Evolutionary conservation across 306 rosid species (phyloP).

Genomic region (Vachellia pachyceras): DNA sequence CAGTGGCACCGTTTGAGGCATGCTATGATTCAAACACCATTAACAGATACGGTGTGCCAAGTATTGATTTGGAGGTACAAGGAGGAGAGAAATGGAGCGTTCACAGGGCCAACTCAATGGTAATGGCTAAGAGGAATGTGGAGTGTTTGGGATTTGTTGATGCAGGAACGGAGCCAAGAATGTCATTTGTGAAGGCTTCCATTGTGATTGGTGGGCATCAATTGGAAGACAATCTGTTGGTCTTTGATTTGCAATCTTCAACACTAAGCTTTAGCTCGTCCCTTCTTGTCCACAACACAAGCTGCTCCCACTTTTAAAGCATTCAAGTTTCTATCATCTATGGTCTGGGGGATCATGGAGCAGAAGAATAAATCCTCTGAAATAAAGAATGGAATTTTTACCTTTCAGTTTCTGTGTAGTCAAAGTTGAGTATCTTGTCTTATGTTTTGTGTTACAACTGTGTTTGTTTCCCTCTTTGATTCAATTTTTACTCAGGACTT

Average conservation of each 20-base stretch:
- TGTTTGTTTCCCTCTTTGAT: neutral
- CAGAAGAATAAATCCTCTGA: neutral
- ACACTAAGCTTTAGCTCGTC: slow-evolving; percentile 29
- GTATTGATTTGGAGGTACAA: slow-evolving; percentile 38
- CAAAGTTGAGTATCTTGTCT: too few species aligned
- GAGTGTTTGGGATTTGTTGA: slow-evolving; percentile 40
- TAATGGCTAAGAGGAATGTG: slow-evolving; percentile 36
- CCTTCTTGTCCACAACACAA: slow-evolving; percentile 23
- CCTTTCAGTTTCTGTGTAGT: neutral
- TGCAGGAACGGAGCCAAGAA: slow-evolving; percentile 35
- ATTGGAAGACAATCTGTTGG: neutral
- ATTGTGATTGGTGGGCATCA: slow-evolving; percentile 37
- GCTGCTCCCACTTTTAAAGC: slow-evolving; percentile 14
- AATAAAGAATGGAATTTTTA: neutral
- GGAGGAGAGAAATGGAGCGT: slow-evolving; percentile 37
- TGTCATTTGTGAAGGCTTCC: slow-evolving; percentile 24
- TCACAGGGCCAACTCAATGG: slow-evolving; percentile 41
- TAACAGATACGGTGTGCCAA: slow-evolving; percentile 34
- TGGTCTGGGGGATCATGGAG: neutral
- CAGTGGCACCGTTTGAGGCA: slow-evolving; percentile 43
- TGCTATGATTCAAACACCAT: slow-evolving; percentile 35
- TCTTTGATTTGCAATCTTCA: slow-evolving; percentile 26
- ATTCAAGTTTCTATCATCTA: neutral
- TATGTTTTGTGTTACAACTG: neutral
- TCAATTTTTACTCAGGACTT: neutral